Evolutionary conservation across 2,329 filamentous ascomycete genomes (phyloP), one percentile per base, ranked within the genome.

Genomic region (Thelonectria rubi): DNA sequence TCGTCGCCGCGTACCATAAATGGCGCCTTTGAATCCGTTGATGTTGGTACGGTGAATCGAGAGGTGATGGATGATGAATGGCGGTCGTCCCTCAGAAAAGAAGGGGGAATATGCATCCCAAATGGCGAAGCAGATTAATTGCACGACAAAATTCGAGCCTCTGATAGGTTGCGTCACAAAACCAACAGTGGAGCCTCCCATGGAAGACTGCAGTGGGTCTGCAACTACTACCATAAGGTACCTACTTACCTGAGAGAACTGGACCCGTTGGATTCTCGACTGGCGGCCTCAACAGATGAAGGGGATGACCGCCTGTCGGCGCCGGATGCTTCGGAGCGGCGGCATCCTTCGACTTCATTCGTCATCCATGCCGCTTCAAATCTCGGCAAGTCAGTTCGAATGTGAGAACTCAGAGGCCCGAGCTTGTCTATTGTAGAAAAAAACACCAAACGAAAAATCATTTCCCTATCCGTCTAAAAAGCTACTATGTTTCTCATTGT

Each of bases 401-500:
- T 9, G 26, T 30, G 7, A 30, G 26, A 5, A 30, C 26, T 30
- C 26, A 30, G 5, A 30, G 26, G 26, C 26, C 10, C 26, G 5
- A 30, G n/a, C n/a, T 40, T 17, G 18, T 43, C 40, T 43, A 18
- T 47, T 47, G 21, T 12, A n/a, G 49, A 15, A 26, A 18, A 47
- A 53, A 54, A 54, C 20, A 30, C 26, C 26, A 17, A 58, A 60
- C 54, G 26, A 62, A 48, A 55, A 66, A 69, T 59, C 64, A 62
- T 68, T 65, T 65, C 65, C 63, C 56, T 66, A 51, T 65, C 55
- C 51, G 59, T 68, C 69, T 67, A 70, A 67, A 63, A 59, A 65
- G 43, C 58, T 69, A 58, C 65, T 65, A 66, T 71, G 62, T 70
- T 66, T 64, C 65, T 71, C 69, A 63, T 71, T 71, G 67, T 71